Evolutionary conservation across 1,139 yeast genomes (phyloP), one percentile per base, ranked within the genome.

Genomic region (Nematodospora anomalae): DNA sequence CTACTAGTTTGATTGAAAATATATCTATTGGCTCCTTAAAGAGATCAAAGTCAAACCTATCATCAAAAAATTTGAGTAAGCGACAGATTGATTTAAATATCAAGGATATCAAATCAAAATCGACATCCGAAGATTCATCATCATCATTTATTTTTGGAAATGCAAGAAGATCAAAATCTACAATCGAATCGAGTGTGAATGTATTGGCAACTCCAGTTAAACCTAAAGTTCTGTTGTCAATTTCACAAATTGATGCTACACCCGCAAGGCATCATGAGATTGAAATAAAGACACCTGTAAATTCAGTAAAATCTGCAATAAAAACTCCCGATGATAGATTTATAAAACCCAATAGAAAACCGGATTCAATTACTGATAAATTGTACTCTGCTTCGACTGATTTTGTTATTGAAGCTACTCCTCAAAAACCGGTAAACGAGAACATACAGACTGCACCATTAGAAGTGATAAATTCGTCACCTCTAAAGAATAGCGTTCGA

Each of bases 1-100:
- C 35, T 3, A 33, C 40, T 11, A 35, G 41, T 21, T 34, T 43
- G n/a, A 35, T 32, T 26, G 36, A 36, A 15, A 26, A 32, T n/a
- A 33, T 33, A 22, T 33, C 71, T 69, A 1, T 62, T 65, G 2
- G 48, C 60, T 49, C 60, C 21, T 50, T 72, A 14, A 67, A 64
- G 31, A 53, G 76, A 35, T 67, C 76, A 1, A 70, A 64, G 37
- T 70, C 76, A 0, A 67, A 60, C 36, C 55, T 74, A 42, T 65
- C 71, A 3, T 57, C 77, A 0, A 67, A 62, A 26, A 62, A 63
- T 38, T 48, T 74, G 30, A 67, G 71, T 26, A 66, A 68, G 42
- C 51, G 79, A 32, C 74, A 73, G 46, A 72, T 74, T n/a, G 79
- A 74, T 36, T 59, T 74, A 47, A 38, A 40, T 30, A 16, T 44